Evolutionary conservation across 106 monocot species (phyloP), one percentile per base, ranked within the genome.

Genomic region (Iris macrosiphon): DNA sequence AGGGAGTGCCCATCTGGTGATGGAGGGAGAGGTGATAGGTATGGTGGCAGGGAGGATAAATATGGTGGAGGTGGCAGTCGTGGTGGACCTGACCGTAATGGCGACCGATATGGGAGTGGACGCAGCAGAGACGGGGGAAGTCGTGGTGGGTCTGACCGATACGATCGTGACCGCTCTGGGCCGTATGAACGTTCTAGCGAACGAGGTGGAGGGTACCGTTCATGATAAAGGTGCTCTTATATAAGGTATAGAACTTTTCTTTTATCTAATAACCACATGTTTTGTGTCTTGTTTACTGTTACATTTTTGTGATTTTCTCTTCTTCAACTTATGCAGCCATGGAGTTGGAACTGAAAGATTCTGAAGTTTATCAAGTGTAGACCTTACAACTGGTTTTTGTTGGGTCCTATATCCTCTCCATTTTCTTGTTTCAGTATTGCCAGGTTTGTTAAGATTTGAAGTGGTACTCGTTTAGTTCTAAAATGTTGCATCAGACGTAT

Each of bases 1-100:
- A 57, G 92, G 29, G 92, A 92, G 44, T 92, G 92, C 38, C 92
- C 92, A 30, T 85, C 81, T 52, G 83, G 79, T 47, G 92, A 85
- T 76, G 85, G 81, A 6, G 73, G 51, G 15, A 75, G 86, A 53
- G 8, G 87, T 69, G 88, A 88, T 35, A 74, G 82, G 41, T 82
- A 82, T 40, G 70, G 72, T 31, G 48, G 55, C 18, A 54, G 70
- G 47, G 76, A 58, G 39, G 52, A 64, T 34, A 52, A 40, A 15
- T 60, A 60, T 60, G 64, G 74, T 11, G 75, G 75, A 22, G 58
- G 80, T 38, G 49, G 72, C 11, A 41, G 62, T 24, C 72, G 73
- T 59, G 63, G 69, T 73, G 77, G 77, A 2, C 64, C 82, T 65
- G 82, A 82, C 41, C 67, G 82, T 61, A 61, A 62, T 37, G 72